phyloP scores from a whole-genome alignment of 192 early-diverging fungal genomes.

The Coemansia sp. region DNA sequence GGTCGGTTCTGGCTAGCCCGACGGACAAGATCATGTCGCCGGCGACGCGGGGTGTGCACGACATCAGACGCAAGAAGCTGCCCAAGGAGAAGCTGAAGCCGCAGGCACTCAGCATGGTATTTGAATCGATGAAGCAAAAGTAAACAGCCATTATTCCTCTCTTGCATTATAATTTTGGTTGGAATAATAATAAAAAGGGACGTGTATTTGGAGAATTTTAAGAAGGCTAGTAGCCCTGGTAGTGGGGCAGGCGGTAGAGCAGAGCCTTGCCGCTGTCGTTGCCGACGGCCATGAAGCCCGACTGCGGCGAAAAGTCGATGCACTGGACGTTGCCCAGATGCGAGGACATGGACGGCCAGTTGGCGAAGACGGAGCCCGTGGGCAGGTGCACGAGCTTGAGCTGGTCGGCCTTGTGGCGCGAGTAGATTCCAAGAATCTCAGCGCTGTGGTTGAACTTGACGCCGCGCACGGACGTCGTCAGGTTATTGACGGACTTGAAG shows the following conservation, averaged over 20 bases:
- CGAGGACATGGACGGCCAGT: conserved; percentile 90
- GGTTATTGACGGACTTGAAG: conserved; percentile 75
- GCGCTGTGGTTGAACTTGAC: conserved; percentile 85
- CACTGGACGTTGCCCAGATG: conserved; percentile 79
- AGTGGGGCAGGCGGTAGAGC: conserved; percentile 78
- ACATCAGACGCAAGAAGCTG: conserved; percentile 36
- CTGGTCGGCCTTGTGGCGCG: conserved; percentile 71
- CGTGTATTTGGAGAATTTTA: neutral
- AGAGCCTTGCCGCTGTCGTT: conserved; percentile 89
- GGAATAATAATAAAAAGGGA: no score
- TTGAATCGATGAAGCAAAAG: conserved; percentile 42
- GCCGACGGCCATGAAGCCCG: conserved; percentile 87
- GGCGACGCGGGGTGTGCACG: conserved; percentile 30
- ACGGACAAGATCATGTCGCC: conserved; percentile 50
- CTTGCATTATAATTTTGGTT: no score
- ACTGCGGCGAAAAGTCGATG: conserved; percentile 87
- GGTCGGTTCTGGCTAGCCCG: conserved; percentile 28
- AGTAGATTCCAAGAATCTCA: conserved; percentile 79
- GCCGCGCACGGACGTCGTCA: conserved; percentile 78
- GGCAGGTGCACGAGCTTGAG: conserved; percentile 84
- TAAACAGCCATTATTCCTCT: neutral
- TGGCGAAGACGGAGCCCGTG: conserved; percentile 76
- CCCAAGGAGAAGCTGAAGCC: conserved; percentile 17
- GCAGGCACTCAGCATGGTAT: conserved; percentile 20
- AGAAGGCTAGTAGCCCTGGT: conserved; percentile 28